phyloP scores from a whole-genome alignment of 2,329 filamentous ascomycete genomes.

The Chaetomiaceae sp. region DNA sequence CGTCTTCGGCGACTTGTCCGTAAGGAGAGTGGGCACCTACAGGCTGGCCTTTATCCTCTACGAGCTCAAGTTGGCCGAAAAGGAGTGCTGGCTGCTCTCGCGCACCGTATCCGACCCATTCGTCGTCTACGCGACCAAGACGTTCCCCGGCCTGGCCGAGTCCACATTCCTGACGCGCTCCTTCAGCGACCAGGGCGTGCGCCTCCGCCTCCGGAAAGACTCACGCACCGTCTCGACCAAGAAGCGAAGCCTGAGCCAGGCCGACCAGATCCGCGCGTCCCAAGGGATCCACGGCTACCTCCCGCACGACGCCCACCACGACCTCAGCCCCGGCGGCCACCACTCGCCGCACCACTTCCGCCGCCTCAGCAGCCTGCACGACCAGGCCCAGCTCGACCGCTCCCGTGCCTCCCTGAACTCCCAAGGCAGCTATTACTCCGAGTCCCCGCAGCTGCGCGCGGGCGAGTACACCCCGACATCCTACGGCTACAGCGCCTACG shows the following conservation, averaged over 20 bases:
- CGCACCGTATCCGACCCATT: slow-evolving; percentile 62
- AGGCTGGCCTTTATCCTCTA: slow-evolving; percentile 74
- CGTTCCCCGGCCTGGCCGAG: slow-evolving; percentile 74
- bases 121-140: slow-evolving; percentile 59
- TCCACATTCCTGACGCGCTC: slow-evolving; percentile 76
- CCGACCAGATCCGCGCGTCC: slow-evolving; percentile 16
- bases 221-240: slow-evolving; percentile 55
- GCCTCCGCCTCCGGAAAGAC: slow-evolving; percentile 78
- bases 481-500: slow-evolving; percentile 23
- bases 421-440: slow-evolving; percentile 21
- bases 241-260: slow-evolving; percentile 38
- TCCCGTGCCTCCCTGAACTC: slow-evolving; percentile 19
- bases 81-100: slow-evolving; percentile 34
- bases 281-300: slow-evolving; percentile 18
- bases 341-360: slow-evolving; percentile 20
- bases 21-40: slow-evolving; percentile 68
- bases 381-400: slow-evolving; percentile 19
- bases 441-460: slow-evolving; percentile 23
- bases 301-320: slow-evolving; percentile 16
- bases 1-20: slow-evolving; percentile 83
- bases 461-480: slow-evolving; percentile 20
- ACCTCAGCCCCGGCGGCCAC: slow-evolving; percentile 23
- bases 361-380: slow-evolving; percentile 22
- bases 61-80: slow-evolving; percentile 50
- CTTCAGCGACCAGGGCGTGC: slow-evolving; percentile 83